Evolutionary conservation across 139 green algal genomes (phyloP).

Genomic region (Chlamydomonas urium): DNA sequence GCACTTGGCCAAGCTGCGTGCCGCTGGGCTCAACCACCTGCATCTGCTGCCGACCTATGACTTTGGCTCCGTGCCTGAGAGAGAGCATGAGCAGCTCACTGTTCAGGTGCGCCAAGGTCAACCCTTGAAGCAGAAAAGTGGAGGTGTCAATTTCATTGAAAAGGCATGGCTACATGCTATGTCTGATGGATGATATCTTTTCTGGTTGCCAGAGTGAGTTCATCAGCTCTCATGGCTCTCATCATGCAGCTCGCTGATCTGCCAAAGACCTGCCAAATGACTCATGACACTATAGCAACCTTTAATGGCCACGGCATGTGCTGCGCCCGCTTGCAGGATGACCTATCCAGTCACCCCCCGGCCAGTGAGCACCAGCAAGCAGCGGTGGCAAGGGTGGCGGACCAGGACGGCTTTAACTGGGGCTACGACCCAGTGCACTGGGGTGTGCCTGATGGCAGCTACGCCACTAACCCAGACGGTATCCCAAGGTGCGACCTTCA

Average conservation of each 20-base stretch:
- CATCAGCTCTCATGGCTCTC: no score
- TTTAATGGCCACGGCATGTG: no score
- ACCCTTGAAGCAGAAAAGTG: no score
- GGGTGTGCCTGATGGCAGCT: conserved; percentile 80
- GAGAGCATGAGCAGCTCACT: conserved; percentile 50
- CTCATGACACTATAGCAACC: background rate
- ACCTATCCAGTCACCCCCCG: background rate
- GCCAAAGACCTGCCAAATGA: no score
- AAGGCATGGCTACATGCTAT: no score
- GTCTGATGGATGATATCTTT: no score
- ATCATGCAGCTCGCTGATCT: no score
- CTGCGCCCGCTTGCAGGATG: background rate
- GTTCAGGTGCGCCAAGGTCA: no score
- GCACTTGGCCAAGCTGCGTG: conserved; percentile 48
- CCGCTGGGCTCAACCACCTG: conserved; percentile 74
- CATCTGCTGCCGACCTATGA: conserved; percentile 89
- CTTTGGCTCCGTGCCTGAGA: conserved; percentile 80
- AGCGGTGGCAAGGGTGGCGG: conserved; percentile 53
- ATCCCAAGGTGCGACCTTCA: conserved; percentile 16
- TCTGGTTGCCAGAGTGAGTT: no score
- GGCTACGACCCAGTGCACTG: conserved; percentile 83
- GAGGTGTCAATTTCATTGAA: no score
- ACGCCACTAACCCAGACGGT: conserved; percentile 76
- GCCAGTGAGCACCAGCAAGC: conserved; percentile 63
- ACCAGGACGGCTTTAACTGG: conserved; percentile 87